These are phyloP conservation scores for Fusarium aywerte DNA, from an alignment of 2,329 filamentous ascomycete genomes.

Conservation along the genomic window DNA sequence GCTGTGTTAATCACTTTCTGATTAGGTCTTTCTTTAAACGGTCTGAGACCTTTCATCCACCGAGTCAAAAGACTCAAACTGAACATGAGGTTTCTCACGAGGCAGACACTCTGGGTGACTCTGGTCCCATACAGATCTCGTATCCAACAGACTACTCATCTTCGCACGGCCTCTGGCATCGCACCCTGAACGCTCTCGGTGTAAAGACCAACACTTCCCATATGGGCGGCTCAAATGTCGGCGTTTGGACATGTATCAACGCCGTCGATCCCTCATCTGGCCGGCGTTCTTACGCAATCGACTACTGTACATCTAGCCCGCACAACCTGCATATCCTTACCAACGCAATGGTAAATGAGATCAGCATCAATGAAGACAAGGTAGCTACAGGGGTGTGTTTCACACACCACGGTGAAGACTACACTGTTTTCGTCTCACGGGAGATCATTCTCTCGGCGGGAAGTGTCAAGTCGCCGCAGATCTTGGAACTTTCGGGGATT, in stretches of 20 bases:
- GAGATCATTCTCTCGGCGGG: constrained; percentile 71
- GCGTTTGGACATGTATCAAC: constrained; percentile 61
- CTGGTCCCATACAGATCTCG: constrained; percentile 61
- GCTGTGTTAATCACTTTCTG: constrained; percentile 4
- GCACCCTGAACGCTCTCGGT: constrained; percentile 58
- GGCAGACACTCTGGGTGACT: constrained; percentile 54
- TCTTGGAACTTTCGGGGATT: constrained; percentile 71
- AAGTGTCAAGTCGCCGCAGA: constrained; percentile 65
- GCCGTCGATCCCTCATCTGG: constrained; percentile 59
- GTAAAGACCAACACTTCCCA: constrained; percentile 55
- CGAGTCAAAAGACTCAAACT: constrained; percentile 48
- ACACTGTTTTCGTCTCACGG: constrained; percentile 53
- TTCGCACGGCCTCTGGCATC: constrained; percentile 60
- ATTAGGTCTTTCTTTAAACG: constrained; percentile 62
- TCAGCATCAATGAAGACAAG: constrained; percentile 40
- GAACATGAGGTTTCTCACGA: constrained; percentile 55
- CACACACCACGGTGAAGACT: constrained; percentile 51
- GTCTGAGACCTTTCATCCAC: constrained; percentile 59
- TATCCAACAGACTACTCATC: constrained; percentile 55
- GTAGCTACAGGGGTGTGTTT: constrained; percentile 51
- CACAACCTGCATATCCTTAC: constrained; percentile 56
- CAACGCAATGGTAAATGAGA: constrained; percentile 43
- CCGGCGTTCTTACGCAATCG: constrained; percentile 61
- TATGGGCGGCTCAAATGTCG: constrained; percentile 61
- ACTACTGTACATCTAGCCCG: constrained; percentile 55